A percentile compares a stretch with the other conserved stretches of the same genome.
Conservation (phyloP, 2,329 filamentous ascomycete species). For the Mariannaea sp. region DNA sequence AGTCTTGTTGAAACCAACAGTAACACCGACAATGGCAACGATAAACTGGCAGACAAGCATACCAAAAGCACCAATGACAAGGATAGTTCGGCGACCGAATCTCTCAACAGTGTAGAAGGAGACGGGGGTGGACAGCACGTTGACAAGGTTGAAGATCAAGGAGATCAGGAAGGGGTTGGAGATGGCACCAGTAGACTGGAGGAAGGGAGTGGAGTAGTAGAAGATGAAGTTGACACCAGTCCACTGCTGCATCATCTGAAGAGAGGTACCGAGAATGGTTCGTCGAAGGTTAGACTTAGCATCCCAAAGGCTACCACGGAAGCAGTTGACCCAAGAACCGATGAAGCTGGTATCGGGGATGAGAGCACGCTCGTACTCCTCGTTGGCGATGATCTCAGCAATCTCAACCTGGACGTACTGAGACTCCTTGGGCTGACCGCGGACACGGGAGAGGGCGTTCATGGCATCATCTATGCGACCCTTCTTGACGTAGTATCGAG, state of each 20-base stretch:
- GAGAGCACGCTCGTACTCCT: conserved; percentile 78
- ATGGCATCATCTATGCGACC: conserved; percentile 70
- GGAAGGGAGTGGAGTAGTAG: conserved; percentile 85
- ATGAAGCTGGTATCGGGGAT: conserved; percentile 70
- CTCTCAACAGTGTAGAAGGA: conserved; percentile 87
- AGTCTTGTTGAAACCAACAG: conserved; percentile 58
- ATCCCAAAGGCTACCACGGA: conserved; percentile 65
- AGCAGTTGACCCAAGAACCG: conserved; percentile 70
- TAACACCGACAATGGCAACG: conserved; percentile 76
- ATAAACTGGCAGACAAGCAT: conserved; percentile 90
- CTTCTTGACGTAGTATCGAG: conserved; percentile 83
- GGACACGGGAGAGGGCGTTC: conserved; percentile 66
- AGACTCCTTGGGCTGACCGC: conserved; percentile 74
- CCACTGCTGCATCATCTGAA: conserved; percentile 81
- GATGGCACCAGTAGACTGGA: conserved; percentile 77
- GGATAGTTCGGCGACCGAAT: conserved; percentile 78
- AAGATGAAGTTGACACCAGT: conserved; percentile 92
- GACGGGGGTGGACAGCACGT: conserved; percentile 81
- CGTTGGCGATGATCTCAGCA: conserved; percentile 85
- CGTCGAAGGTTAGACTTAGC: conserved; percentile 71
- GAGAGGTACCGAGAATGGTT: conserved; percentile 71
- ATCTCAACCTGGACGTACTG: conserved; percentile 79
- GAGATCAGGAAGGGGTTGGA: conserved; percentile 80
- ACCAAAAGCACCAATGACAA: conserved; percentile 77
- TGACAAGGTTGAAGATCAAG: conserved; percentile 85